phyloP scores from a whole-genome alignment of 805 yeast species.

The Brettanomyces sp. region DNA sequence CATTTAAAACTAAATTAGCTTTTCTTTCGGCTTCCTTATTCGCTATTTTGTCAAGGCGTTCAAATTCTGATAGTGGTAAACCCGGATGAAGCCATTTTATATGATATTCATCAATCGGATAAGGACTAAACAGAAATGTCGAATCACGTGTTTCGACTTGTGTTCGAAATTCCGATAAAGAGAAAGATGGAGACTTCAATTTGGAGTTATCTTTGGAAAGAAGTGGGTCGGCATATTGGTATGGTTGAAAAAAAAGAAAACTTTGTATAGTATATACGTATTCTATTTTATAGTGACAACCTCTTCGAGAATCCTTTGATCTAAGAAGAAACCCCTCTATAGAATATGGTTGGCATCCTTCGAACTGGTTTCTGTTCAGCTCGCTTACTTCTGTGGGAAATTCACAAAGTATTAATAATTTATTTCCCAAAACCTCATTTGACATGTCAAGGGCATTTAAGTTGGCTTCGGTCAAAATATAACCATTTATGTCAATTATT shows the following conservation, averaged over 20 bases:
- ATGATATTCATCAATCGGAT: conserved; percentile 40
- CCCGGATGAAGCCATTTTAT: conserved; percentile 52
- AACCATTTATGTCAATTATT: no score
- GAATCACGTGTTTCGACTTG: conserved; percentile 16
- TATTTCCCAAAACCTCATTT: no score
- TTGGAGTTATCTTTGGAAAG: conserved; percentile 12
- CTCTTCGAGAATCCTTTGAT: conserved; percentile 15
- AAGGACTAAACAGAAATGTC: conserved; percentile 42
- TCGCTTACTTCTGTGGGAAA: no score
- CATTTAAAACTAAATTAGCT: conserved; percentile 40
- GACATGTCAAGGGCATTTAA: no score
- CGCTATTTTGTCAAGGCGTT: conserved; percentile 45
- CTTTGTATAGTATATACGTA: conserved; percentile 60
- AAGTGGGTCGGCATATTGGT: conserved; percentile 55
- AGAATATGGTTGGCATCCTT: conserved; percentile 50
- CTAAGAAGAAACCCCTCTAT: conserved; percentile 74
- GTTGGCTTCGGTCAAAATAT: no score
- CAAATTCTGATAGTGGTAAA: conserved; percentile 30
- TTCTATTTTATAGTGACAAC: conserved; percentile 39
- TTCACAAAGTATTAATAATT: no score
- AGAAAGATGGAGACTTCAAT: not conserved
- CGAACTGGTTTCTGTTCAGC: no score
- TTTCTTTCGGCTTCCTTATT: conserved; percentile 58
- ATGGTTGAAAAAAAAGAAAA: conserved; percentile 48
- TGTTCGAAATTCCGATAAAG: conserved; percentile 11